A percentile compares a stretch with the other conserved stretches of the same genome.
Evolutionary conservation across 2,329 filamentous ascomycete genomes (phyloP).

Genomic region (Mycosphaerella arachidis): DNA sequence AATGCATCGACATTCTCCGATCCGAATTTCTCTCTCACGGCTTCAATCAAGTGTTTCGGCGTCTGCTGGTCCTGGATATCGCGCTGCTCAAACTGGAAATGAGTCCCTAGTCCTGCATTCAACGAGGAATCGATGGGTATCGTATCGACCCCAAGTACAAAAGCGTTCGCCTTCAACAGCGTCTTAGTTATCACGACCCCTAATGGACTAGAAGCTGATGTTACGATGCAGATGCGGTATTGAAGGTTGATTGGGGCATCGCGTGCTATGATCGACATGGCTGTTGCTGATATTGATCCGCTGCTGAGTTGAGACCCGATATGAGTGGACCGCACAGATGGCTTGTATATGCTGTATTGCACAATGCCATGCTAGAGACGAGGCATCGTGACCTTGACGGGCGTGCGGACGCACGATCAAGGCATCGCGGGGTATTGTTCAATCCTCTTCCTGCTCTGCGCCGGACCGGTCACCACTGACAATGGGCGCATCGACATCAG

Average conservation of each 20-base stretch:
- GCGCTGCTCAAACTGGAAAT: conserved; percentile 21
- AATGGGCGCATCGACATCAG: not conserved
- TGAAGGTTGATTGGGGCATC: conserved; percentile 20
- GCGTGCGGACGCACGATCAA: not conserved
- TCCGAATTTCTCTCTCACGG: conserved; percentile 19
- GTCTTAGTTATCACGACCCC: conserved; percentile 22
- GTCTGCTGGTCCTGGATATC: conserved; percentile 3
- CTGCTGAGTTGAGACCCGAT: not conserved
- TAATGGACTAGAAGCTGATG: conserved; percentile 15
- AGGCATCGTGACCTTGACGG: not conserved
- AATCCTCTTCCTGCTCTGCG: not conserved
- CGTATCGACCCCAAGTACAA: conserved; percentile 22
- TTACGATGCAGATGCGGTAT: conserved; percentile 21
- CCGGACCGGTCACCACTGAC: not conserved
- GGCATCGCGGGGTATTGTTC: not conserved
- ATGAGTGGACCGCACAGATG: not conserved
- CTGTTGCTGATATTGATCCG: not conserved
- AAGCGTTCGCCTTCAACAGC: conserved; percentile 22
- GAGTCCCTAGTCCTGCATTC: conserved; percentile 20
- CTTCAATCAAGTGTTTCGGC: conserved; percentile 8
- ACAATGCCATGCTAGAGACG: not conserved
- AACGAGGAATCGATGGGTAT: conserved; percentile 14
- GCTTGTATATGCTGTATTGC: not conserved
- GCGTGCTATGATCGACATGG: conserved; percentile 22
- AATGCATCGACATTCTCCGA: conserved; percentile 17